These are phyloP conservation scores for Diaporthe citrichinensis DNA, from an alignment of 2,329 filamentous ascomycete genomes.

Conservation along the genomic window DNA sequence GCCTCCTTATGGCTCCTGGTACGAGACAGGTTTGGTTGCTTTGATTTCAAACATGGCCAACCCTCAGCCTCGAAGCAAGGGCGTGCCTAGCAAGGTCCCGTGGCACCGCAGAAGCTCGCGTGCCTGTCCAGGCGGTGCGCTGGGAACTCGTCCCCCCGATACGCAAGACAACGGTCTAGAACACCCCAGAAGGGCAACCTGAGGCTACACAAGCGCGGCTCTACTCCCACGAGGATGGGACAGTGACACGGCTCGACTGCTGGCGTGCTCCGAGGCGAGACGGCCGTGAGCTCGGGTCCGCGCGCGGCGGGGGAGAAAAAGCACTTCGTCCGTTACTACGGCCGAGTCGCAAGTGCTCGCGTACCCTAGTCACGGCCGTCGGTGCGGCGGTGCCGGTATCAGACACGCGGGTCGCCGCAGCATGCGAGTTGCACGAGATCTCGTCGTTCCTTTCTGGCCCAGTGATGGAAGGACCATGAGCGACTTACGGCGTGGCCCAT, in stretches of 20 bases:
- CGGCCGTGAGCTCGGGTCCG: constrained; percentile 15
- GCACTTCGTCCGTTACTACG: constrained; percentile 21
- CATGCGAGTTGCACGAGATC: constrained; percentile 34
- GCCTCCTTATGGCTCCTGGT: too few species aligned
- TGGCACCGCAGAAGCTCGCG: background rate
- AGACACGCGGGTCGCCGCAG: constrained; percentile 22
- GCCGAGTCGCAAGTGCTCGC: constrained; percentile 30
- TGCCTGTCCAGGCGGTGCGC: background rate
- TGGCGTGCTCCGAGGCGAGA: background rate
- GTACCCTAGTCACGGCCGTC: background rate
- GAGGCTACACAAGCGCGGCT: background rate
- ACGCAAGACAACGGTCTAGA: background rate
- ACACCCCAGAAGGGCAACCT: background rate
- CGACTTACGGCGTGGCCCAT: background rate
- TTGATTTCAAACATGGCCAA: background rate
- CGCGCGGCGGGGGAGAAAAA: background rate
- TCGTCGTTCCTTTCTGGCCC: background rate
- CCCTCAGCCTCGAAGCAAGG: background rate
- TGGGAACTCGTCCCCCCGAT: background rate
- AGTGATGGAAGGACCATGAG: background rate
- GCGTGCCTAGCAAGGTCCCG: background rate
- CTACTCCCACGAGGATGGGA: background rate
- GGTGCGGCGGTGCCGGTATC: constrained; percentile 9
- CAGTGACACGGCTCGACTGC: constrained; percentile 3
- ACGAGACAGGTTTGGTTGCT: background rate